Evolutionary conservation across 768 basidiomycete species (phyloP).

Genomic region (Dioszegia aurantiaca): DNA sequence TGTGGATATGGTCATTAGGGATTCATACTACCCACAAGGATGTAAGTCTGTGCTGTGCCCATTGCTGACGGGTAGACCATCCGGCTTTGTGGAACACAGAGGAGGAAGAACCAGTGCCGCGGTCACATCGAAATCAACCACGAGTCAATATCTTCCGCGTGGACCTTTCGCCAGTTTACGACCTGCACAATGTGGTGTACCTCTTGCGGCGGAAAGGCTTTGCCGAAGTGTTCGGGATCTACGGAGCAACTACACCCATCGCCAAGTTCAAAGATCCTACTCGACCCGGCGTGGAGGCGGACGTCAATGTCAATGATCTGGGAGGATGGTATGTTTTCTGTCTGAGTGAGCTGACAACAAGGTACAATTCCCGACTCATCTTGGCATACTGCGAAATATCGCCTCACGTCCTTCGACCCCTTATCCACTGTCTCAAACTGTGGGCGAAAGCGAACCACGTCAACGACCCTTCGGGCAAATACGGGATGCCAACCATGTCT

Average conservation of each 20-base stretch:
- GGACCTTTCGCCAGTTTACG: slow-evolving; percentile 26
- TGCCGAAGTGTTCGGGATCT: slow-evolving; percentile 29
- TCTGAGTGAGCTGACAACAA: slow-evolving; percentile 13
- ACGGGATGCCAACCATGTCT: slow-evolving; percentile 44
- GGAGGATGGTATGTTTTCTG: slow-evolving; percentile 40
- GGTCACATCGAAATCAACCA: neutral
- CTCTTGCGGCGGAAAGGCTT: slow-evolving; percentile 21
- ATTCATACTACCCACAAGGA: slow-evolving; percentile 39
- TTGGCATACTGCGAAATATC: slow-evolving; percentile 45
- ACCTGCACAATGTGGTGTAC: slow-evolving; percentile 20
- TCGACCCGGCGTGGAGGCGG: slow-evolving; percentile 6
- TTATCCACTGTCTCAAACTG: slow-evolving; percentile 46
- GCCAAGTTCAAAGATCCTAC: slow-evolving; percentile 41
- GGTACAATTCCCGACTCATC: slow-evolving; percentile 47
- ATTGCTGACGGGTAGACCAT: slow-evolving; percentile 6
- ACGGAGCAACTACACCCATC: slow-evolving; percentile 43
- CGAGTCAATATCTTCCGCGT: neutral
- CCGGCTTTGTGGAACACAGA: neutral
- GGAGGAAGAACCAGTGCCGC: slow-evolving; percentile 1
- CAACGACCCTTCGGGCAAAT: slow-evolving; percentile 45
- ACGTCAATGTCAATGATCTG: slow-evolving; percentile 51
- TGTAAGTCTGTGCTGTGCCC: slow-evolving; percentile 24
- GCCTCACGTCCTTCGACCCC: slow-evolving; percentile 46
- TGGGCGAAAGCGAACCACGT: slow-evolving; percentile 43
- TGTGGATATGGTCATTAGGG: slow-evolving; percentile 47